phyloP scores from a whole-genome alignment of 805 yeast genomes.

The Lachancea meyersii region DNA sequence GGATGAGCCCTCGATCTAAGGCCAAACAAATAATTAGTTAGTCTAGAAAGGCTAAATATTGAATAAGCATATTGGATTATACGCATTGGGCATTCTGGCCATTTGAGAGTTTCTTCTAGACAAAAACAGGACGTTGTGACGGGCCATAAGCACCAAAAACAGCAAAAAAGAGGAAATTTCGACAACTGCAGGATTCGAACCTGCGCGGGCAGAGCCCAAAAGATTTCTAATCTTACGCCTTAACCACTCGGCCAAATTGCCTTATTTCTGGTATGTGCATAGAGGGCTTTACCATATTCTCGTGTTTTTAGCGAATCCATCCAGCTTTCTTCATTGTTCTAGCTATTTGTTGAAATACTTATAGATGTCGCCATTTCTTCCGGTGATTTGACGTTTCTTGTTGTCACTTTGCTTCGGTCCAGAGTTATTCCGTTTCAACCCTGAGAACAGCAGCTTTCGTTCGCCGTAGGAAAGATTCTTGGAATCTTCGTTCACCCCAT shows the following conservation, averaged over 20 bases:
- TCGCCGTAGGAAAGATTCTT: slow-evolving; percentile 26
- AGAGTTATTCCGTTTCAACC: slow-evolving; percentile 4
- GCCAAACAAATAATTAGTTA: neutral
- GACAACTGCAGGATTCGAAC: slow-evolving; percentile 74
- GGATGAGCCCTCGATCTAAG: neutral
- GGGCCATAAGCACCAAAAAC: too few relatives aligned
- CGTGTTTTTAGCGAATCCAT: neutral
- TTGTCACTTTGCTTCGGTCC: neutral
- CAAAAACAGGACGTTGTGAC: too few relatives aligned
- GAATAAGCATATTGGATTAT: too few relatives aligned
- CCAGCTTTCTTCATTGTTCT: neutral
- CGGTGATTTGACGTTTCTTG: neutral
- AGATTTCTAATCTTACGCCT: slow-evolving; percentile 56
- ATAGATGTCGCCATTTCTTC: neutral
- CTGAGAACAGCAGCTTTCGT: slow-evolving; percentile 21
- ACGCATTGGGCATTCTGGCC: too few relatives aligned
- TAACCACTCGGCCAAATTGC: slow-evolving; percentile 57
- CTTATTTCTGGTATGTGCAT: too few relatives aligned
- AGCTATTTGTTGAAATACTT: slow-evolving; percentile 4
- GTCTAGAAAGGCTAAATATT: neutral
- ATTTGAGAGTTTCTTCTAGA: too few relatives aligned
- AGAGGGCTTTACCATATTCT: neutral
- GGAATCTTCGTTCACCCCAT: slow-evolving; percentile 31
- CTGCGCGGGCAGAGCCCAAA: slow-evolving; percentile 58
- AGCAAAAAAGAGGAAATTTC: too few relatives aligned